Conservation (phyloP, 2,329 filamentous ascomycete species). For the Fusarium setosum region DNA sequence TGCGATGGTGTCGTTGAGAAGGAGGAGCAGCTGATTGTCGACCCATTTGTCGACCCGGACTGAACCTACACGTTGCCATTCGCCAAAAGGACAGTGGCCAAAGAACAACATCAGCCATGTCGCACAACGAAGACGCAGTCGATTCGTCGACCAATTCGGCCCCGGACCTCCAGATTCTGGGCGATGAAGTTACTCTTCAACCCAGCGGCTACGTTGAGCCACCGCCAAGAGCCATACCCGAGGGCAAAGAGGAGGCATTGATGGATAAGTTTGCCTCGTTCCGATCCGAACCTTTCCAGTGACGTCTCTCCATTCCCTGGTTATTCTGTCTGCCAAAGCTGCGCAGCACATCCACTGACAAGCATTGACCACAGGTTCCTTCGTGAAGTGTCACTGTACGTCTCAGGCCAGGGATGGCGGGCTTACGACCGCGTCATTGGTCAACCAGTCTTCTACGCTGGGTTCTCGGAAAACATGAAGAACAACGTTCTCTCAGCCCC, state of each 20-base stretch:
- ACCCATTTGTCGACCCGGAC: slow-evolving; percentile 22
- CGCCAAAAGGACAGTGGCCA: slow-evolving; percentile 6
- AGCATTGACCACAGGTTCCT: slow-evolving; percentile 72
- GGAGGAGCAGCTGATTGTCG: slow-evolving; percentile 26
- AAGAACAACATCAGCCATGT: slow-evolving; percentile 40
- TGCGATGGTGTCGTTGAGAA: slow-evolving; percentile 36
- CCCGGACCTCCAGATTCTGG: slow-evolving; percentile 82
- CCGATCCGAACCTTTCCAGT: slow-evolving; percentile 74
- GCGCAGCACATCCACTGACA: slow-evolving; percentile 19
- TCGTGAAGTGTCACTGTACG: slow-evolving; percentile 91
- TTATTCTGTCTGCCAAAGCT: no score
- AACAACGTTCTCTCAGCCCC: slow-evolving; percentile 78
- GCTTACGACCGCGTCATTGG: slow-evolving; percentile 92
- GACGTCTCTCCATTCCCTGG: slow-evolving; percentile 33
- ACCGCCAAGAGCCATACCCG: slow-evolving; percentile 53
- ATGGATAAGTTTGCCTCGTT: slow-evolving; percentile 91
- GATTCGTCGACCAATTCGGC: slow-evolving; percentile 59
- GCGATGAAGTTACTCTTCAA: slow-evolving; percentile 79
- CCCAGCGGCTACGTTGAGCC: slow-evolving; percentile 75
- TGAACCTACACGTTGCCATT: slow-evolving; percentile 14
- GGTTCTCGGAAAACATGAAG: slow-evolving; percentile 93
- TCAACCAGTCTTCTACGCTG: slow-evolving; percentile 91
- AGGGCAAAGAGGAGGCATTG: slow-evolving; percentile 73
- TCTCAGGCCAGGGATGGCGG: slow-evolving; percentile 94
- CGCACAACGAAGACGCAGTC: slow-evolving; percentile 43